Base-by-base conservation (phyloP, 352 stramenopile genomes). In the Phytophthora cajani region DNA sequence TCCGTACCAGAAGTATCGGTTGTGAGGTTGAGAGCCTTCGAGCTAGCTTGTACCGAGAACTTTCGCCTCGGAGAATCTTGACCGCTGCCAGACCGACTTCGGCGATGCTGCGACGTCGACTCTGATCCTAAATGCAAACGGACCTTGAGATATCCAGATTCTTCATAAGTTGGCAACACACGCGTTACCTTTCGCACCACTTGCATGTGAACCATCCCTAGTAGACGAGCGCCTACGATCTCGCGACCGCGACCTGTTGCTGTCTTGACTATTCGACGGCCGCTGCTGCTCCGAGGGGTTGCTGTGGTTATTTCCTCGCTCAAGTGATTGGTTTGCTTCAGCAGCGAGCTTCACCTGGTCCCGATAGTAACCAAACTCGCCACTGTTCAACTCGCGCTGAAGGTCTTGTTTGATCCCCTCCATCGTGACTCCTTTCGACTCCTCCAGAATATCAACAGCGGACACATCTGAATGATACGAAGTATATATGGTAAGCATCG, bases 351-450 rank as follows among this genome's bases (percentile, higher is more conserved):
- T 69, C 14, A 90, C 65, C 2, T 80, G 77, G 21, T 81, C 71
- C 3, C 57, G 78, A 62, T 85, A 90, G 55, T 76, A 70, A 12
- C 77, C 49, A 0, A 85, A 84, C 0, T 55, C 62, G 0, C 77
- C 74, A 49, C 82, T 83, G 11, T 72, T 82, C 19, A 91, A 42
- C 62, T 91, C 85, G 1, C 58, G 51, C 30, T 85, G 64, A 11
- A 92, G 64, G 33, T 92, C 75, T 7, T 63, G 46, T 8, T 85
- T 50, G 56, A 92, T 89, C n/a, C 70, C 68, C 11, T 89, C 76
- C 49, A 76, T 46, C 12, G 74, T 81, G 5, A 85, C 40, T 3
- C 70, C 33, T 32, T 91, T 91, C 3, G 81, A 89, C 5, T 78
- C 70, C 38, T 90, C 65, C 12, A 91, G 49, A 38, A 92, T 88